Percentiles rank a stretch among this genome's conserved stretches.
Evolutionary conservation across 1,284 basidiomycete species (phyloP).

Genomic region (Melampsora americana): DNA sequence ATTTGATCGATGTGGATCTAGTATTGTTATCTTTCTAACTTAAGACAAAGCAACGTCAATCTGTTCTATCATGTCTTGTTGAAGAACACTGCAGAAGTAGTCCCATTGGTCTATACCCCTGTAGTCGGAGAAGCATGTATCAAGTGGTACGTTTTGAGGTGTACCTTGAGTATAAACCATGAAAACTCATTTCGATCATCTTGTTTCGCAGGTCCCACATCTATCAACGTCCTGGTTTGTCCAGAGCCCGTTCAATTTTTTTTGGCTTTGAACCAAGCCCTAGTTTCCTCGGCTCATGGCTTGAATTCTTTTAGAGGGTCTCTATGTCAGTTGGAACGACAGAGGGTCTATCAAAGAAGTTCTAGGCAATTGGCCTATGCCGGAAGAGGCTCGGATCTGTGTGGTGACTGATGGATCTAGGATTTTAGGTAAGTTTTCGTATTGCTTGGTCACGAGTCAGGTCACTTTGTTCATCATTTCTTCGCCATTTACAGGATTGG

Average conservation of each 20-base stretch:
- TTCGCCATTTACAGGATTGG: constrained; percentile 57
- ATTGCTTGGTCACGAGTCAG: neutral
- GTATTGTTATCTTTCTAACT: constrained; percentile 42
- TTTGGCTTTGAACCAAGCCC: neutral
- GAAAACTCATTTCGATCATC: neutral
- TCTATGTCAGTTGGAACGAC: constrained; percentile 77
- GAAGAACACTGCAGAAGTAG: constrained; percentile 40
- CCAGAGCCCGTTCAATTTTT: neutral
- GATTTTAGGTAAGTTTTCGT: constrained; percentile 65
- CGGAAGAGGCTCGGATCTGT: constrained; percentile 71
- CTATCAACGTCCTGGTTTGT: constrained; percentile 43
- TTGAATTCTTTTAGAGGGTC: constrained; percentile 25
- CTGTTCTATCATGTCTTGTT: constrained; percentile 43
- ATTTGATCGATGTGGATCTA: neutral
- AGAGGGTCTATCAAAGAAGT: constrained; percentile 72
- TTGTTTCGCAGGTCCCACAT: constrained; percentile 39
- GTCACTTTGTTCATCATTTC: neutral
- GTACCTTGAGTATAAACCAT: neutral
- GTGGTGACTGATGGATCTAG: constrained; percentile 84
- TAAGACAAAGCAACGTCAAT: constrained; percentile 43
- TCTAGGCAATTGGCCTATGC: constrained; percentile 71
- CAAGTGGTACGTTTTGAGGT: constrained; percentile 34
- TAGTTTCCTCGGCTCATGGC: neutral
- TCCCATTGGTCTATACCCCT: constrained; percentile 42
- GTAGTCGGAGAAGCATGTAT: constrained; percentile 44